Evolutionary conservation across 352 stramenopile genomes (phyloP), one percentile per base, ranked within the genome.

Genomic region (Pythium rhizo-oryzae): DNA sequence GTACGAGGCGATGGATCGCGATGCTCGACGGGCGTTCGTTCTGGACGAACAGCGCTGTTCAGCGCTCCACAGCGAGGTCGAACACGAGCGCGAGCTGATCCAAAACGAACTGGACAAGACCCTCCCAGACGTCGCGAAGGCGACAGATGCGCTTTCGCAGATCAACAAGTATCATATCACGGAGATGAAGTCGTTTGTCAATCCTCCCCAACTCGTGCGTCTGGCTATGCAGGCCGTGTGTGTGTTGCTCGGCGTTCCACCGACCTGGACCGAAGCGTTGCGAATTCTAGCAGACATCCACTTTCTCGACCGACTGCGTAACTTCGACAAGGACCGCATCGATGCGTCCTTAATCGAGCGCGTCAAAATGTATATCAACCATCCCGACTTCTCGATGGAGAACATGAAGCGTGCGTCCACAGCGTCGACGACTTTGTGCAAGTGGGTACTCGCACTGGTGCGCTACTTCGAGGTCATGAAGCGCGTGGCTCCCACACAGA

Each of bases 131-230:
- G 65, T 93, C 0, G 57, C 77, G 11, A 74, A 80, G 35, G 84
- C 84, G 1, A 93, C 78, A 0, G 77, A 84, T 35, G 81, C 84
- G 44, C 67, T 93, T 1, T 78, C 79, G 13, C 82, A 90, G 52
- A 93, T 93, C 65, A 89, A 90, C 71, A 93, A 91, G 60, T 75
- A 89, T 52, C 82, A 91, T 51, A 93, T 92, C 57, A 87, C 84
- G 15, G 84, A 92, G 62, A 87, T 92, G 79, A 91, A 91, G 62
- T 91, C 82, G 21, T 91, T 92, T 57, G 87, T 81, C 23, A 87
- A 85, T 13, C 84, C 84, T 0, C 84, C 84, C 0, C 82, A 92
- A 49, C 71, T 91, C 5, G 84, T 92, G 30, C 81, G 84, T 1
- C 71, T 92, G n/a, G 82, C 74, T 9, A 92, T 92, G 84, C 84